Evolutionary conservation across 495 filamentous ascomycete species (phyloP), one percentile per base, ranked within the genome.

Genomic region (Achaetomiella virescens): DNA sequence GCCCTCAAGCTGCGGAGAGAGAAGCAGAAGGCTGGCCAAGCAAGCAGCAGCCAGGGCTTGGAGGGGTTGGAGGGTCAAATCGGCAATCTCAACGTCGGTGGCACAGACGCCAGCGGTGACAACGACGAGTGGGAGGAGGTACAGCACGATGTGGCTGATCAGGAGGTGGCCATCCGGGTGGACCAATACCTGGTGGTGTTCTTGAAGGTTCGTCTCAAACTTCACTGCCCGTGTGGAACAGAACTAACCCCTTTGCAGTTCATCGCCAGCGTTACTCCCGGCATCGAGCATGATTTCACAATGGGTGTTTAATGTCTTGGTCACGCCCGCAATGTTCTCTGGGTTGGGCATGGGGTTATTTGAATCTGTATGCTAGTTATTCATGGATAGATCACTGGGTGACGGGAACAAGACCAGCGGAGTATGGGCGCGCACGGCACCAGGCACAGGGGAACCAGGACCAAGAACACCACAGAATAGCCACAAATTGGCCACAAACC

Each of bases 161-260:
- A 91, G 47, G 89, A 93, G 67, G 85, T 89, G 29, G 91, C 91
- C 2, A 97, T 96, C 57, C 79, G 95, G 15, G 95, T 97, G 42
- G 95, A 99, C 70, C 93, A 98, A 75, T 98, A 98, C 67, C 72
- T 98, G 59, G 89, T 98, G 22, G 95, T 98, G 2, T 98, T 98
- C 69, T 75, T 98, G 60, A 98, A 98, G 75, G 70, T 70, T 50
- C 15, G 67, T 52, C 8, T 35, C 5, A 22, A 24, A 6, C 24
- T 1, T n/a, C 42, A 22, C n/a, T 21, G 7, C 35, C 29, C 27
- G 29, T 43, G 27, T 7, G 14, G 8, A 25, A 5, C 6, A 8
- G 12, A 5, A 46, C 66, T 61, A 57, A 69, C 44, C n/a, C 18
- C 1, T 9, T 27, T 17, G 22, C 52, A 82, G 83, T 97, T 98